Percentiles rank a stretch among this genome's conserved stretches.
phyloP scores from a whole-genome alignment of 257 asterid species.

The Plantago elongata region DNA sequence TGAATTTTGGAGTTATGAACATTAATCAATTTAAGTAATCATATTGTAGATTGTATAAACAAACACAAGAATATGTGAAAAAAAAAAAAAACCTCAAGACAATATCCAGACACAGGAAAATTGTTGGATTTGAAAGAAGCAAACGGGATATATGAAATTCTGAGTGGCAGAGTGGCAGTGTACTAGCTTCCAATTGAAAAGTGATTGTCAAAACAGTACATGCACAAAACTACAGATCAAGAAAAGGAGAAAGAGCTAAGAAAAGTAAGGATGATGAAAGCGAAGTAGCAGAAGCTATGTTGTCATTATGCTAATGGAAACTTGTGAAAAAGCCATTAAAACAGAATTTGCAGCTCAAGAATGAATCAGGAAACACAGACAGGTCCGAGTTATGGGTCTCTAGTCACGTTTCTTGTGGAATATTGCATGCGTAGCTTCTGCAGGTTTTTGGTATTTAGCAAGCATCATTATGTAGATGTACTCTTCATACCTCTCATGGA shows the following conservation, averaged over 20 bases:
- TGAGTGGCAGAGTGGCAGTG: too few relatives aligned
- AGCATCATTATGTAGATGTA: constrained; percentile 1
- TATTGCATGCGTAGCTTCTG: constrained; percentile 28
- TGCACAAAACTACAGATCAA: constrained; percentile 7
- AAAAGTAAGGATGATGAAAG: constrained; percentile 17
- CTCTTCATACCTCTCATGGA: constrained; percentile 7
- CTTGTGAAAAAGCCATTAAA: constrained; percentile 21
- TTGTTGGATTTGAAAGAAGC: too few relatives aligned
- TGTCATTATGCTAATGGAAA: constrained; percentile 31
- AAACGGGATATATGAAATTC: too few relatives aligned
- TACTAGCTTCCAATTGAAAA: constrained; percentile 3
- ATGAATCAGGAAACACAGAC: background rate
- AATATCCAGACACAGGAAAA: too few relatives aligned
- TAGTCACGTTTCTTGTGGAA: constrained; percentile 25
- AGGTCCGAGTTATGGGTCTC: constrained; percentile 26
- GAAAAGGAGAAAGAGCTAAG: background rate
- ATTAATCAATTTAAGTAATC: too few relatives aligned
- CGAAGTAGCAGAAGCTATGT: constrained; percentile 18
- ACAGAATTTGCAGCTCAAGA: constrained; percentile 25
- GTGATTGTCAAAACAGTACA: constrained; percentile 3
- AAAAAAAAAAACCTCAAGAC: too few relatives aligned
- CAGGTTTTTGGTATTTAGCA: constrained; percentile 15
- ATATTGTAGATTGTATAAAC: too few relatives aligned
- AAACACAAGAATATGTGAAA: too few relatives aligned
- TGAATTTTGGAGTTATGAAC: too few relatives aligned